Percentiles rank a stretch among this genome's conserved stretches.
phyloP scores from a whole-genome alignment of 345 rosid species.

The Acer yangbiense region DNA sequence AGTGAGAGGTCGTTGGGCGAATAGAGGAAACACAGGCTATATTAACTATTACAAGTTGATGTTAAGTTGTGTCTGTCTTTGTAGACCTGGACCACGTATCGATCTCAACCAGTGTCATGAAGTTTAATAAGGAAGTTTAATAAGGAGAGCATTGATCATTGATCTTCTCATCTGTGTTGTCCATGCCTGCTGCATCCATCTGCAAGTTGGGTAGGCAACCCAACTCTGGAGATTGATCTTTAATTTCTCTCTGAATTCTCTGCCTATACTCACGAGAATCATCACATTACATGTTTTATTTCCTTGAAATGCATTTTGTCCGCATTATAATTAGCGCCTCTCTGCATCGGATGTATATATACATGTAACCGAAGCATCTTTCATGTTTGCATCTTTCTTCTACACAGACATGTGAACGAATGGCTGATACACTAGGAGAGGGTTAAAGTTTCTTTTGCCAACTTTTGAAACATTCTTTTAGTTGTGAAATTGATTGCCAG shows the following conservation, averaged over 20 bases:
- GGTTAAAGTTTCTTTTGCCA: background rate
- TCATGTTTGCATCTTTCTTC: background rate
- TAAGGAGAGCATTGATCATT: background rate
- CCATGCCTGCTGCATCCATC: background rate
- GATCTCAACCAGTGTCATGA: background rate
- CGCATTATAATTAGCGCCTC: background rate
- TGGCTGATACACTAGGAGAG: background rate
- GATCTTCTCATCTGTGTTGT: too few species aligned
- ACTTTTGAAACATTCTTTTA: background rate
- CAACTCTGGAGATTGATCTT: background rate
- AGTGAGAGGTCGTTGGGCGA: background rate
- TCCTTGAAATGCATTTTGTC: too few species aligned
- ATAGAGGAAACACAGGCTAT: background rate
- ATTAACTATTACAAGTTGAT: background rate
- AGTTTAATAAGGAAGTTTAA: background rate
- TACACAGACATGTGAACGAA: background rate
- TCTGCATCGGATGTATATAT: background rate
- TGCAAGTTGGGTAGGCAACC: background rate
- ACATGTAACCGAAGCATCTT: too few species aligned
- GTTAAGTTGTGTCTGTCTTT: background rate
- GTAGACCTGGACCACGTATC: conserved; percentile 2
- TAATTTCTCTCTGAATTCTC: background rate
- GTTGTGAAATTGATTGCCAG: background rate
- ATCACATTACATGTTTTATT: background rate
- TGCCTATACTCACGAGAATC: background rate